phyloP scores from a whole-genome alignment of 2,329 filamentous ascomycete species.

The Hypoxylon sp. region DNA sequence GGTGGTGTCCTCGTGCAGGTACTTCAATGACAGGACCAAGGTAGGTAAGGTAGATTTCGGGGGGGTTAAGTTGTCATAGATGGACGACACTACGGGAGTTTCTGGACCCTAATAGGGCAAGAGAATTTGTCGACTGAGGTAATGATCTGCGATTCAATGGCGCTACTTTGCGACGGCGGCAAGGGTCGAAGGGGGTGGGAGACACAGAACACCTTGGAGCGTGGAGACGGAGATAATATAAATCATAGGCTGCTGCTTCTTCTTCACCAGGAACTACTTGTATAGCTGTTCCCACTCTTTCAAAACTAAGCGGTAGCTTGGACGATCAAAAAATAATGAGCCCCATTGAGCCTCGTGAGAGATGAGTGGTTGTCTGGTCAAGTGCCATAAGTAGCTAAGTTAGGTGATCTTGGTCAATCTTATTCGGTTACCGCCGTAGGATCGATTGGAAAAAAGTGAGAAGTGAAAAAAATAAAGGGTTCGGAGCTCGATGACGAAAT shows the following conservation, averaged over 20 bases:
- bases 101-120: slow-evolving; percentile 51
- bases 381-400: slow-evolving; percentile 3
- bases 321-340: slow-evolving; percentile 23
- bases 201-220: slow-evolving; percentile 30
- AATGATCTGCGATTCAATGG: slow-evolving; percentile 54
- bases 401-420: slow-evolving; percentile 14
- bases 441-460: slow-evolving; percentile 28
- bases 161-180: slow-evolving; percentile 51
- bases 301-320: slow-evolving; percentile 27
- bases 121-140: slow-evolving; percentile 48
- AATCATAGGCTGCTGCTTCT: slow-evolving; percentile 28
- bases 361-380: slow-evolving; percentile 18
- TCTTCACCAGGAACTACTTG: slow-evolving; percentile 31
- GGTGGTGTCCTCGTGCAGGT: slow-evolving; percentile 41
- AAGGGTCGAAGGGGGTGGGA: slow-evolving; percentile 45
- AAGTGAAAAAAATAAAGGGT: slow-evolving; percentile 34
- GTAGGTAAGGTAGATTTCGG: slow-evolving; percentile 41
- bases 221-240: slow-evolving; percentile 38
- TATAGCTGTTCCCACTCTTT: slow-evolving; percentile 36
- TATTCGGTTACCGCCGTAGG: slow-evolving; percentile 32
- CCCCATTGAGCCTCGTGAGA: slow-evolving; percentile 22
- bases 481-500: slow-evolving; percentile 45
- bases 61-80: slow-evolving; percentile 42
- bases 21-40: slow-evolving; percentile 40
- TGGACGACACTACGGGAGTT: slow-evolving; percentile 47